Evolutionary conservation across 805 yeast species (phyloP), one percentile per base, ranked within the genome.

Genomic region (Saccharomycopsis sp.): DNA sequence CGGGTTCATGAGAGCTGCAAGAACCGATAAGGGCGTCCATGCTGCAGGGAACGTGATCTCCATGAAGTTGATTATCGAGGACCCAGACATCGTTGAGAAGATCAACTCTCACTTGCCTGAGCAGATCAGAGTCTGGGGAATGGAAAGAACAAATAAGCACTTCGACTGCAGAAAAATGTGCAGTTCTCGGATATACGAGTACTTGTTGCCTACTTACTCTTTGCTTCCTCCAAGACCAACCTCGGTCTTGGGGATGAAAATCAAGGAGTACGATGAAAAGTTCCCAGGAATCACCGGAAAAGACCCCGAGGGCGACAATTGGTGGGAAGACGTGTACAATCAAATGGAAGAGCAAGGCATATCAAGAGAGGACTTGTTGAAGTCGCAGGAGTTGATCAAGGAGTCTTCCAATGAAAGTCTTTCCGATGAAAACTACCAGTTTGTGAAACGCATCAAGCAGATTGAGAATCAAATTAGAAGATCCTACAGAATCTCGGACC

Each of bases 151-250:
- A 8, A 88, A 88, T 59, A 84, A 86, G 54, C 75, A 88, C 0
- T 92, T 92, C 60, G 97, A 92, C 59, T 87, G 96, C 61, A 72
- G 97, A 51, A 87, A 85, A 58, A 75, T 87, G 81, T 92, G 98
- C 64, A 80, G 92, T 2, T 86, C 96, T n/a, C 75, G 98, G 58
- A 71, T 94, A 48, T 92, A 92, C 59, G 98, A 92, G 64, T 92
- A 92, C 57, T 62, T 92, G 53, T 69, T 92, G 56, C 98, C 98
- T 31, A 84, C 95, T 0, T 88, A 86, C 58, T 75, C 95, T 1
- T 74, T 92, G 48, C 64, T 92, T 42, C 92, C 94, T 7, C 96
- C 98, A n/a, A 78, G 81, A 54, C 94, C 94, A 4, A 65, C 68
- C 31, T 69, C 87, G 21, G 65, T 73, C 7, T 65, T 92, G 46